phyloP scores from a whole-genome alignment of 345 rosid species.

The Hypericum androsaemum region DNA sequence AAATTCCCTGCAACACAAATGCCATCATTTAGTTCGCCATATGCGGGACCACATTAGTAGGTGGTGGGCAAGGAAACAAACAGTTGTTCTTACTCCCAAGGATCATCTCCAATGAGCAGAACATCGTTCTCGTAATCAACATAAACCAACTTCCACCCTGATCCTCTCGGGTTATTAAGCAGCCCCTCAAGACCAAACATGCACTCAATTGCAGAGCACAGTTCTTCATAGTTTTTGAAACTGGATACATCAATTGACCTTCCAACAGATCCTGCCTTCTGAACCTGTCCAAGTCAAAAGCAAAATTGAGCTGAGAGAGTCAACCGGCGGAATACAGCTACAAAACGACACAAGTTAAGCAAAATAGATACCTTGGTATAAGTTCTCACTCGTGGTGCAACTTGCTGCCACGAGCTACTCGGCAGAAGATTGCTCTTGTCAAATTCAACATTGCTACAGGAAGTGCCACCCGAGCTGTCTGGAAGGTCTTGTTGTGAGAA shows the following conservation, averaged over 20 bases:
- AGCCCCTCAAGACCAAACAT: constrained; percentile 94
- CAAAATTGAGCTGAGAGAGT: neutral
- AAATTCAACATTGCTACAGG: constrained; percentile 78
- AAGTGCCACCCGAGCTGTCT: constrained; percentile 81
- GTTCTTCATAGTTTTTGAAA: constrained; percentile 71
- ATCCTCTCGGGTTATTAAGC: constrained; percentile 64
- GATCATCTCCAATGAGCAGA: constrained; percentile 95
- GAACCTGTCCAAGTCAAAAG: constrained; percentile 50
- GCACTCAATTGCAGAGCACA: constrained; percentile 72
- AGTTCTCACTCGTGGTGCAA: constrained; percentile 68
- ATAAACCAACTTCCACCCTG: constrained; percentile 90
- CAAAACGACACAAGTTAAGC: neutral
- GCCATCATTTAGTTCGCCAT: neutral
- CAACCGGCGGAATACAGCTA: neutral
- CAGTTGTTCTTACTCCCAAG: constrained; percentile 80
- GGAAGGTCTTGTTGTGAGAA: constrained; percentile 70
- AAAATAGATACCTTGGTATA: constrained; percentile 63
- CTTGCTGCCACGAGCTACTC: constrained; percentile 66
- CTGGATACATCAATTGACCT: constrained; percentile 88
- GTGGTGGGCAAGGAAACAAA: neutral
- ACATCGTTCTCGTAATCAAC: constrained; percentile 96
- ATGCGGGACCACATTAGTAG: constrained; percentile 1
- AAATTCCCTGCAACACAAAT: constrained; percentile 49
- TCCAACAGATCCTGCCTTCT: constrained; percentile 93
- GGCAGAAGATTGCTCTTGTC: constrained; percentile 65